Evolutionary conservation across 441 rosid species (phyloP).

Genomic region (Euphorbia schlechtendalii): DNA sequence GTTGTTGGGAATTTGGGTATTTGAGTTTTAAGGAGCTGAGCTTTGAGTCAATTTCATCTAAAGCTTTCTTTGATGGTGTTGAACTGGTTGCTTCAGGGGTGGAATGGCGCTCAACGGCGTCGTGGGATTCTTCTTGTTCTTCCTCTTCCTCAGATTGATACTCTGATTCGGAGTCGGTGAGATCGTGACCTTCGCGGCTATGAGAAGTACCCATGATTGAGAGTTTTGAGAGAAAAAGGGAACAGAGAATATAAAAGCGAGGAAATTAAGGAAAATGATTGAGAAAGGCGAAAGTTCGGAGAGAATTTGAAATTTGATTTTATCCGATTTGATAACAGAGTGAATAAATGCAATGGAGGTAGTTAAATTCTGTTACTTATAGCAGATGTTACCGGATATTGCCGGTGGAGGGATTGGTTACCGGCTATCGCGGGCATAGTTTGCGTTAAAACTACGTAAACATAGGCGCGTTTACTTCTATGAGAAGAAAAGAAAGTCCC

Average conservation of each 20-base stretch:
- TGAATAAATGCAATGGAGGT: neutral
- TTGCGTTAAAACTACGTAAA: constrained; percentile 21
- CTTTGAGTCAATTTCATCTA: constrained; percentile 73
- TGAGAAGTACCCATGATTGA: constrained; percentile 63
- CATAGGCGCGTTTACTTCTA: constrained; percentile 13
- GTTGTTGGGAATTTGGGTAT: constrained; percentile 39
- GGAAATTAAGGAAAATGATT: neutral
- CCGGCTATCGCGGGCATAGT: constrained; percentile 20
- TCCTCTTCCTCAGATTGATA: constrained; percentile 35
- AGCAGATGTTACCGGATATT: constrained; percentile 23
- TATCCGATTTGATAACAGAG: neutral
- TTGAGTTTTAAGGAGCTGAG: constrained; percentile 72
- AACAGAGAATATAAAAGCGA: neutral
- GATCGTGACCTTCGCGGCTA: constrained; percentile 71
- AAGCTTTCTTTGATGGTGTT: constrained; percentile 29
- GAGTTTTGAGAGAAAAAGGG: constrained; percentile 12
- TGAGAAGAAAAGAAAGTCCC: constrained; percentile 11
- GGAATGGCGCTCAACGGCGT: constrained; percentile 34
- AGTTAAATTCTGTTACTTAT: constrained; percentile 3
- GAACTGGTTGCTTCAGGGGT: constrained; percentile 30
- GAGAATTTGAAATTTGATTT: neutral
- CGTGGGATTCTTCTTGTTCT: constrained; percentile 24
- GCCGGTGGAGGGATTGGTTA: constrained; percentile 12
- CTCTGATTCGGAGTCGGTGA: constrained; percentile 67
- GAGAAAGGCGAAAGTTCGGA: neutral